Conservation (phyloP, 441 rosid genomes). For the Flueggea neowawraea region DNA sequence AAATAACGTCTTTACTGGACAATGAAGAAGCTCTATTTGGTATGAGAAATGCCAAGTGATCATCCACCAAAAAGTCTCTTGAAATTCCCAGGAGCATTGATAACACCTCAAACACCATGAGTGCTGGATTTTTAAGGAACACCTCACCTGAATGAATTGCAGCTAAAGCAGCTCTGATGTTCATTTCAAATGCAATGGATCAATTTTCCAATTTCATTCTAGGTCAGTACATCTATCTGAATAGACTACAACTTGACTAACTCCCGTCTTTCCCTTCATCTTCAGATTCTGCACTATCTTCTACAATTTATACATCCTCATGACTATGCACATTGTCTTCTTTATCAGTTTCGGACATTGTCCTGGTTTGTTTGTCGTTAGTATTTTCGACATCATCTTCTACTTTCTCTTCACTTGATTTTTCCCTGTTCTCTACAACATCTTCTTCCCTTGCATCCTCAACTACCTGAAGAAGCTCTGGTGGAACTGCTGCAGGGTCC, state of each 20-base stretch:
- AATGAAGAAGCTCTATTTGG: too few relatives aligned
- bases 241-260: neutral
- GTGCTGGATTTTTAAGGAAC: neutral
- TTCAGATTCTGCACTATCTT: neutral
- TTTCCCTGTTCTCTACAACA: constrained; percentile 3
- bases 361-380: neutral
- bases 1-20: too few relatives aligned
- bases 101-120: neutral
- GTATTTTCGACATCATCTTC: neutral
- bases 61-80: neutral
- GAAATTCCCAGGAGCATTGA: neutral
- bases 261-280: neutral
- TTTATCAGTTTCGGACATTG: neutral
- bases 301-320: neutral
- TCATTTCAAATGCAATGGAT: too few relatives aligned
- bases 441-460: constrained; percentile 21
- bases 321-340: neutral
- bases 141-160: neutral
- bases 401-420: constrained; percentile 1
- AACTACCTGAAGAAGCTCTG: constrained; percentile 32
- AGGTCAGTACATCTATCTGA: neutral
- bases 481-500: constrained; percentile 43
- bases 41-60: too few relatives aligned
- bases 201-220: neutral
- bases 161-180: neutral